phyloP scores from a whole-genome alignment of 345 rosid species.

The Populus tremula region DNA sequence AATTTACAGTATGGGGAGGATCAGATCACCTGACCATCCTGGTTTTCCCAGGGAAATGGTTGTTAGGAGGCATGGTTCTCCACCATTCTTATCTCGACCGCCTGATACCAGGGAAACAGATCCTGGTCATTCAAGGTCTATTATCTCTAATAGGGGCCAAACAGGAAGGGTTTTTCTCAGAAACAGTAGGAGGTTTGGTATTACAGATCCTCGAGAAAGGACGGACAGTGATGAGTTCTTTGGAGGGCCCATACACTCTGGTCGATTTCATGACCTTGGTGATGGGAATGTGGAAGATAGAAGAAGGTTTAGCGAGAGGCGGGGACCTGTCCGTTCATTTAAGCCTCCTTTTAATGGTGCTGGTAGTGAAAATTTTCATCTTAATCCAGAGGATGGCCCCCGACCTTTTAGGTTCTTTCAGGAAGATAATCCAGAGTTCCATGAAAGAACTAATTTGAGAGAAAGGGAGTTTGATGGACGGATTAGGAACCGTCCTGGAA shows the following conservation, averaged over 20 bases:
- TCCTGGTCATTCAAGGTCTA: slow-evolving; percentile 50
- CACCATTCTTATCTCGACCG: slow-evolving; percentile 52
- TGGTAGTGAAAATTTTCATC: slow-evolving; percentile 43
- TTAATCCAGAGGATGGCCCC: slow-evolving; percentile 50
- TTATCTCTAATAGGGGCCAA: slow-evolving; percentile 54
- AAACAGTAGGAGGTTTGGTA: slow-evolving; percentile 51
- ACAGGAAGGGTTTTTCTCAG: slow-evolving; percentile 54
- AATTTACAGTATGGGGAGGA: slow-evolving; percentile 55
- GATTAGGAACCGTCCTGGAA: slow-evolving; percentile 51
- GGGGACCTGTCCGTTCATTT: slow-evolving; percentile 58
- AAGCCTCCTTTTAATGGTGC: slow-evolving; percentile 50
- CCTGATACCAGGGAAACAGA: slow-evolving; percentile 64
- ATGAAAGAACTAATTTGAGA: slow-evolving; percentile 52
- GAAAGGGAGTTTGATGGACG: slow-evolving; percentile 60
- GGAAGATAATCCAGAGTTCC: slow-evolving; percentile 41
- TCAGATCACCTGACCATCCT: slow-evolving; percentile 64
- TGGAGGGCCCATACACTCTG: slow-evolving; percentile 54
- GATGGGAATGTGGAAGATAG: slow-evolving; percentile 61
- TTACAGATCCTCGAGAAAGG: slow-evolving; percentile 62
- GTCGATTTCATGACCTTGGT: slow-evolving; percentile 57
- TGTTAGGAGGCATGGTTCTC: slow-evolving; percentile 65
- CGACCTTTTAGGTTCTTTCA: slow-evolving; percentile 50
- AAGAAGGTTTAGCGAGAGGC: slow-evolving; percentile 65
- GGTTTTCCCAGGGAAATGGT: slow-evolving; percentile 56
- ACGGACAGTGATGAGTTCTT: slow-evolving; percentile 48